These are phyloP conservation scores for Isoetes taiwanensis DNA, from an alignment of 75 land plant species.

Conservation along the genomic window DNA sequence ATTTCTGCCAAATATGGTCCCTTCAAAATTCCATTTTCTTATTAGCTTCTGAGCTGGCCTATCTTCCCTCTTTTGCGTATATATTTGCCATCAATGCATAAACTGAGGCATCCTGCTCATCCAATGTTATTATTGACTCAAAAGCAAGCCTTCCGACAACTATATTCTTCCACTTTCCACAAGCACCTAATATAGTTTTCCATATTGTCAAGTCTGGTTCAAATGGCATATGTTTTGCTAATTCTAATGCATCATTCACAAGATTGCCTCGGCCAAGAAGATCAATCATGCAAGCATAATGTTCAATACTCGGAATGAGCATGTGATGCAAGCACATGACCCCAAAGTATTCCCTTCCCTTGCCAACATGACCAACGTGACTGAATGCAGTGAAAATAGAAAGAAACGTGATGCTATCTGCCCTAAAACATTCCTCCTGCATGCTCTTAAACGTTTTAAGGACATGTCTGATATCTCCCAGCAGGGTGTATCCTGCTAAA, in stretches of 20 bases:
- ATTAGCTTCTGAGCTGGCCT: no score
- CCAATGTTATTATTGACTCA: no score
- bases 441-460: slow-evolving; percentile 30
- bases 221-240: slow-evolving; percentile 27
- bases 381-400: slow-evolving; percentile 39
- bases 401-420: slow-evolving; percentile 40
- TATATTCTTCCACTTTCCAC: no score
- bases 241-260: slow-evolving; percentile 32
- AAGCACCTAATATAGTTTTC: slow-evolving; percentile 50
- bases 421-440: slow-evolving; percentile 17
- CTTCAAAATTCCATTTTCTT: no score
- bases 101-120: no score
- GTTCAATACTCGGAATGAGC: slow-evolving; percentile 28
- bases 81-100: no score
- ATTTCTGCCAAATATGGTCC: no score
- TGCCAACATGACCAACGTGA: slow-evolving; percentile 44
- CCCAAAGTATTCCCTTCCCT: slow-evolving; percentile 30
- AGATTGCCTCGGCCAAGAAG: slow-evolving; percentile 46
- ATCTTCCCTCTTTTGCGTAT: no score
- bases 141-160: no score
- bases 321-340: slow-evolving; percentile 13
- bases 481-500: slow-evolving; percentile 46
- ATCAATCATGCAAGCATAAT: slow-evolving; percentile 48
- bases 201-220: slow-evolving; percentile 32
- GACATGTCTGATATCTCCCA: slow-evolving; percentile 27